These are phyloP conservation scores for Diaporthe batatas DNA, from an alignment of 2,329 filamentous ascomycete species.

Conservation along the genomic window DNA sequence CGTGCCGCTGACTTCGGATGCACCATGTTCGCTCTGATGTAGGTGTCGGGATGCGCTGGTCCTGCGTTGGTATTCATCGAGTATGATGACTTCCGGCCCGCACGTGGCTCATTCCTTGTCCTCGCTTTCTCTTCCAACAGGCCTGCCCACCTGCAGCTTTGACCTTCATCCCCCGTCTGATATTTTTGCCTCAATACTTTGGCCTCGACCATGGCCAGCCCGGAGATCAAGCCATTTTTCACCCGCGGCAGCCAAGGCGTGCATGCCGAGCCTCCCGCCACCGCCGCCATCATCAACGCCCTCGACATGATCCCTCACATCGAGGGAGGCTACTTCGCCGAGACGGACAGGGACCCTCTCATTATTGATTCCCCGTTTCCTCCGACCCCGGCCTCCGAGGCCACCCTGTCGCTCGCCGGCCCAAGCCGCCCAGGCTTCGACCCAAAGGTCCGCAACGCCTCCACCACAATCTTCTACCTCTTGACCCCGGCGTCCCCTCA, in stretches of 20 bases:
- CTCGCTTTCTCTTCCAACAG: background rate
- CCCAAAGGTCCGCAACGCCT: conserved; percentile 62
- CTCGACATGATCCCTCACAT: conserved; percentile 68
- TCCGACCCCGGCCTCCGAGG: conserved; percentile 52
- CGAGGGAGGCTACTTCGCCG: conserved; percentile 74
- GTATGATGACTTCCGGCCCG: conserved; percentile 8
- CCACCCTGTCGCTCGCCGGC: conserved; percentile 51
- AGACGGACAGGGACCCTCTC: conserved; percentile 68
- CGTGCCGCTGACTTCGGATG: background rate
- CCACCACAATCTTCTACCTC: conserved; percentile 75
- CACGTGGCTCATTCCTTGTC: conserved; percentile 3
- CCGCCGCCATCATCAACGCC: conserved; percentile 48
- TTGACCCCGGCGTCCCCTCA: conserved; percentile 68
- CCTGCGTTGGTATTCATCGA: no score
- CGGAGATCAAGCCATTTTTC: conserved; percentile 30
- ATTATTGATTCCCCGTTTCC: conserved; percentile 69
- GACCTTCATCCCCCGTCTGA: background rate
- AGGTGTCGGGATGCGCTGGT: background rate
- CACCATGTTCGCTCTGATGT: background rate
- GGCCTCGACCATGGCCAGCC: background rate
- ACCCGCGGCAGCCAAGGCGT: background rate
- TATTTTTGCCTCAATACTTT: background rate
- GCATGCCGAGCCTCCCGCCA: conserved; percentile 40
- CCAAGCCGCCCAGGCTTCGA: conserved; percentile 54
- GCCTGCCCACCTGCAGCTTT: background rate